Percentiles rank a stretch among this genome's conserved stretches.
Conservation (phyloP, 176 grass and related monocot genomes). For the Cocos nucifera region DNA sequence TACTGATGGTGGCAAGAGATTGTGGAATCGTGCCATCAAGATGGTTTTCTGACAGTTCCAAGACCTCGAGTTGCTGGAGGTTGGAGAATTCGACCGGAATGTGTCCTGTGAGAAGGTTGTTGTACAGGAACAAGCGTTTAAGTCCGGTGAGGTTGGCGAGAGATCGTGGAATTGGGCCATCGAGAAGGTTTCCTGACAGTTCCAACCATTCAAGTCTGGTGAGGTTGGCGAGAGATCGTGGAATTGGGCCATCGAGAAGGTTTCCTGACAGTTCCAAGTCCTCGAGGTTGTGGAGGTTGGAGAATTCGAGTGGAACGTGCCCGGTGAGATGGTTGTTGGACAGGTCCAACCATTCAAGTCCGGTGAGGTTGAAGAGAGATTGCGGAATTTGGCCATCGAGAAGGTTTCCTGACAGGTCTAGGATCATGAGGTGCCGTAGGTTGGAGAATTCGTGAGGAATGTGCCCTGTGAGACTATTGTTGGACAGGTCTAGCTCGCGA, state of each 20-base stretch:
- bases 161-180: too few relatives aligned
- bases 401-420: conserved; percentile 28
- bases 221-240: conserved; percentile 34
- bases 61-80: background rate
- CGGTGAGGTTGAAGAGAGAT: conserved; percentile 17
- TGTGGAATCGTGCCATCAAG: conserved; percentile 35
- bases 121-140: conserved; percentile 26
- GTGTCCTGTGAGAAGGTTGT: conserved; percentile 33
- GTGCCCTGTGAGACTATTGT: conserved; percentile 34
- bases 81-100: conserved; percentile 63
- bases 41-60: conserved; percentile 29
- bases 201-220: too few relatives aligned
- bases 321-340: too few relatives aligned
- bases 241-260: conserved; percentile 32
- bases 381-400: conserved; percentile 35
- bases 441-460: conserved; percentile 58
- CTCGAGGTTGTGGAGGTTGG: too few relatives aligned
- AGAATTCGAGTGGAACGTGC: too few relatives aligned
- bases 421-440: background rate
- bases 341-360: conserved; percentile 7
- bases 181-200: too few relatives aligned
- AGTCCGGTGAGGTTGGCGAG: conserved; percentile 43
- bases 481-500: conserved; percentile 28
- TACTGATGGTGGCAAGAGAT: conserved; percentile 30
- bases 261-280: conserved; percentile 36